Conservation (phyloP, 805 yeast genomes). For the Suhomyces pyralidae region DNA sequence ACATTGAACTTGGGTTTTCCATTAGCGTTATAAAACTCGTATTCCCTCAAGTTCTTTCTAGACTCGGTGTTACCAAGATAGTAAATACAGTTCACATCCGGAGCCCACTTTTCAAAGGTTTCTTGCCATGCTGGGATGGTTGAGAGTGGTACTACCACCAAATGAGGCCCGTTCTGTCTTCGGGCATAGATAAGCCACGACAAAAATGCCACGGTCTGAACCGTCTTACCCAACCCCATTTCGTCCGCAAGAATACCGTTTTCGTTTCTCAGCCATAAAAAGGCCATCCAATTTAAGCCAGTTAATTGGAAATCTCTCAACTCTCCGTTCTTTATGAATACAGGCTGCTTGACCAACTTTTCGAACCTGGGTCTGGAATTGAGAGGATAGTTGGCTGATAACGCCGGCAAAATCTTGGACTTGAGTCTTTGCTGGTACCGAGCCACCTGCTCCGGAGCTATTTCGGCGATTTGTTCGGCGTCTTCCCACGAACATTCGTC, state of each 20-base stretch:
- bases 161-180: constrained; percentile 95
- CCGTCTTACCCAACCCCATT: constrained; percentile 98
- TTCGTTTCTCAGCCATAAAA: constrained; percentile 95
- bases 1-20: constrained; percentile 85
- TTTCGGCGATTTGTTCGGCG: constrained; percentile 78
- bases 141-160: constrained; percentile 93
- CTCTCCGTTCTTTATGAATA: constrained; percentile 85
- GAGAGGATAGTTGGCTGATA: constrained; percentile 72
- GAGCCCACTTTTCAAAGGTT: constrained; percentile 96
- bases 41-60: constrained; percentile 74
- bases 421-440: constrained; percentile 77
- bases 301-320: constrained; percentile 96
- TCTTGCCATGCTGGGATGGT: constrained; percentile 99
- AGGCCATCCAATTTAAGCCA: constrained; percentile 99
- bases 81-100: constrained; percentile 88
- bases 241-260: constrained; percentile 98
- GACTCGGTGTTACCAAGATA: constrained; percentile 91
- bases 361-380: constrained; percentile 81
- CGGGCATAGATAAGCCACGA: constrained; percentile 95
- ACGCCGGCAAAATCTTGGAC: constrained; percentile 79
- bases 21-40: constrained; percentile 70
- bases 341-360: constrained; percentile 81
- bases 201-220: constrained; percentile 90
- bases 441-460: constrained; percentile 81
- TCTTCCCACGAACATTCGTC: constrained; percentile 98